Percentiles rank a stretch among this genome's conserved stretches.
Conservation (phyloP, 2,329 filamentous ascomycete species). For the Graphilbum sp. region DNA sequence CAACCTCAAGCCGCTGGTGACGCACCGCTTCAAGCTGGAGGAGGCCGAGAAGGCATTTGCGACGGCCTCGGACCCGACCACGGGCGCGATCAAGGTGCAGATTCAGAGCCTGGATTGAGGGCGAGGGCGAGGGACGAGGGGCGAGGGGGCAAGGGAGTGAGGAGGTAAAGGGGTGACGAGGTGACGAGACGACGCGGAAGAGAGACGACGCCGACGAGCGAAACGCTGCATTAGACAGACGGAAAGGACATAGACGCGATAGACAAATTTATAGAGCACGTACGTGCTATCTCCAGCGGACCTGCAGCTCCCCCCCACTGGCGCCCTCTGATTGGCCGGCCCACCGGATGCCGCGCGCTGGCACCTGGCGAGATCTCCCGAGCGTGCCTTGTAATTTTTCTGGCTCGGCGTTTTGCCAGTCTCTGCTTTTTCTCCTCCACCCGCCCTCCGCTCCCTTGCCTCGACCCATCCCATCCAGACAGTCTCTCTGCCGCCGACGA, state of each 20-base stretch:
- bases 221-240: background rate
- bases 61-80: constrained; percentile 74
- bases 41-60: constrained; percentile 81
- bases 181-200: background rate
- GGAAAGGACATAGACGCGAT: background rate
- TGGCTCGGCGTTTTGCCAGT: too few relatives aligned
- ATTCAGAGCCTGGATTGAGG: constrained; percentile 53
- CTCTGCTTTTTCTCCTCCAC: too few relatives aligned
- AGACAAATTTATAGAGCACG: background rate
- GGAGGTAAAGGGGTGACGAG: background rate
- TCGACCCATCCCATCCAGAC: too few relatives aligned
- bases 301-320: constrained; percentile 6
- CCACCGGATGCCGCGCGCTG: constrained; percentile 6
- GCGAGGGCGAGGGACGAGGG: background rate
- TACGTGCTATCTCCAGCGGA: background rate
- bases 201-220: background rate
- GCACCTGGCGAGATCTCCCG: constrained; percentile 17
- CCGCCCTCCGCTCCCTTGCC: too few relatives aligned
- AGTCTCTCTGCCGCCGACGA: too few relatives aligned
- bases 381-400: constrained; percentile 14
- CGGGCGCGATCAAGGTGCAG: constrained; percentile 93
- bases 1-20: constrained; percentile 67
- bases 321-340: constrained; percentile 10
- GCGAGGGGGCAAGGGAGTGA: background rate
- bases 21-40: constrained; percentile 73